Evolutionary conservation across 129 eudicot genomes (phyloP).

Genomic region (Lonicera japonica): DNA sequence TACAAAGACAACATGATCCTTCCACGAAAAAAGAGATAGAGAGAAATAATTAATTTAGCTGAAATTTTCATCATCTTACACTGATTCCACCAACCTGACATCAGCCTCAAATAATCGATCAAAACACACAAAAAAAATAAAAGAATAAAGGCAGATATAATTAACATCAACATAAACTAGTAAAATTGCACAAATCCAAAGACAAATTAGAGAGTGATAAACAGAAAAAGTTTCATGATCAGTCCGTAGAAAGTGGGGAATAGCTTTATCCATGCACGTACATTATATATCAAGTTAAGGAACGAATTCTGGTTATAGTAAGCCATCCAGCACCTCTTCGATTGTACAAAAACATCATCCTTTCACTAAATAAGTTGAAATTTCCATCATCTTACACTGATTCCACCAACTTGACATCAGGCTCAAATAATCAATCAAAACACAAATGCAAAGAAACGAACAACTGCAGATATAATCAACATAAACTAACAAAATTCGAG

Average conservation of each 20-base stretch:
- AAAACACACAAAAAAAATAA: too few species aligned
- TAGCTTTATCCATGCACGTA: too few species aligned
- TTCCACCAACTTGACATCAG: background rate
- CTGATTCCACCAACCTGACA: background rate
- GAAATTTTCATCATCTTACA: background rate
- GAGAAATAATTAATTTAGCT: too few species aligned
- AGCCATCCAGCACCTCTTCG: too few species aligned
- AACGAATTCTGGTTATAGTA: too few species aligned
- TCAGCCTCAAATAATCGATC: too few species aligned
- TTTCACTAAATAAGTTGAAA: too few species aligned
- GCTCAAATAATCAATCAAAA: background rate
- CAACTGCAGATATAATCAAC: background rate
- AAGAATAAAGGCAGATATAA: background rate
- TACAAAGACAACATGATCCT: background rate
- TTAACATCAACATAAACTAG: background rate
- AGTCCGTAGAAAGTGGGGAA: too few species aligned
- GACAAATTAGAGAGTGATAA: too few species aligned
- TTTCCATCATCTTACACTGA: background rate
- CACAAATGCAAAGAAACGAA: background rate
- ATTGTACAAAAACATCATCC: too few species aligned
- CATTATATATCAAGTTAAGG: too few species aligned
- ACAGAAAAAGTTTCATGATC: too few species aligned
- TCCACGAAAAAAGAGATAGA: background rate
- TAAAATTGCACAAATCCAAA: background rate
- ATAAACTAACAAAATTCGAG: background rate